Base-by-base conservation (phyloP, 169 alveolate species). In the Cryptosporidium ryanae region DNA sequence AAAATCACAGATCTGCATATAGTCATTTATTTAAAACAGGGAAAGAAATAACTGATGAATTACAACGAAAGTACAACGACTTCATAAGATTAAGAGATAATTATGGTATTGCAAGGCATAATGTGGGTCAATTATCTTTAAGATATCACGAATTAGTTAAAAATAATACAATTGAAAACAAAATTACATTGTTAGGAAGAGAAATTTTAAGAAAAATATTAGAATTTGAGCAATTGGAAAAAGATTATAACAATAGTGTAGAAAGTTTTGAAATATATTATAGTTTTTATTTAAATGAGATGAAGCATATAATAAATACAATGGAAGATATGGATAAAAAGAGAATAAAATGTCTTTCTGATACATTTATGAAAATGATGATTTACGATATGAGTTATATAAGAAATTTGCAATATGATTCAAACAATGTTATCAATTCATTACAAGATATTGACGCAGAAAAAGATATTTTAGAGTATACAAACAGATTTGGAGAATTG, bases 251-350 rank as follows among this genome's bases (percentile, higher is more conserved):
- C 27, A 46, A 76, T 6, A 76, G 87, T 48, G 48, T 76, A 23
- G 87, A 76, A 1, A 76, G 46, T 31, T 76, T 76, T 59, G 32
- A 57, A 2, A 43, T 44, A 10, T 76, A 59, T 31, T 46, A 61
- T 50, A 27, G 63, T 31, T 76, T 76, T 76, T 76, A 76, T 76
- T 55, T 65, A 55, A 46, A 55, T 4, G 76, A 82, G 46, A 82
- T 66, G 84, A 70, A 66, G 29, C 44, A 66, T 3, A 66, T 82
- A 31, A 65, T 82, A 21, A 46, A 49, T 57, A 61, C 64, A 15
- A 46, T 82, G 25, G 84, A 82, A 34, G 84, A 66, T 46, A 82
- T 82, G 90, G 90, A 82, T 44, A 61, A 49, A 17, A 82, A 82
- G 49, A 38, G 90, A 38, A 61, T 66, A 25, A 57, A 61, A 31